Conservation (phyloP, 1,284 basidiomycete genomes). For the Termitomyces sp. region DNA sequence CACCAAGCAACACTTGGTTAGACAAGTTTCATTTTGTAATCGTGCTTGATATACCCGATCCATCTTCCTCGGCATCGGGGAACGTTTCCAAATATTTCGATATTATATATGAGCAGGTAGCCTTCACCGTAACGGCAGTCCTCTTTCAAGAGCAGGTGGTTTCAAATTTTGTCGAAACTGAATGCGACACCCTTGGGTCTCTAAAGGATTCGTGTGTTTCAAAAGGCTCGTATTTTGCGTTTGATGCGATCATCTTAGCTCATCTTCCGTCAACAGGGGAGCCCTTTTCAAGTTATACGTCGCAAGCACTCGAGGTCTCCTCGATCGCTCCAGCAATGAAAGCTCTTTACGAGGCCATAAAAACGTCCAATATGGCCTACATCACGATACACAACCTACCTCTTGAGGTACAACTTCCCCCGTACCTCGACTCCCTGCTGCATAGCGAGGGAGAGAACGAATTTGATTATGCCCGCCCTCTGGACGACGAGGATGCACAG, state of each 20-base stretch:
- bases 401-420: conserved; percentile 78
- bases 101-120: conserved; percentile 81
- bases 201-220: conserved; percentile 65
- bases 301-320: conserved; percentile 58
- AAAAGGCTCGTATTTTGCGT: conserved; percentile 42
- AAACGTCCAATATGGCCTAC: conserved; percentile 65
- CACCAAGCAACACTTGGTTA: conserved; percentile 47
- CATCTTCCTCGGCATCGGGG: conserved; percentile 73
- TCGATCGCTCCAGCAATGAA: conserved; percentile 75
- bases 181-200: conserved; percentile 65
- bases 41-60: conserved; percentile 86
- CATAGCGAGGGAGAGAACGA: conserved; percentile 60
- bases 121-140: conserved; percentile 84
- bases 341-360: conserved; percentile 70
- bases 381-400: conserved; percentile 73
- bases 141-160: conserved; percentile 83
- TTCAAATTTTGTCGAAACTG: conserved; percentile 74
- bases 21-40: conserved; percentile 86
- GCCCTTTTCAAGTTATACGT: conserved; percentile 49
- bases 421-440: conserved; percentile 64
- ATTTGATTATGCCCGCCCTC: conserved; percentile 30
- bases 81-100: conserved; percentile 77
- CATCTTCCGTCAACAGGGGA: conserved; percentile 37
- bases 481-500: conserved; percentile 45
- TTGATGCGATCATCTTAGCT: background rate